phyloP scores from a whole-genome alignment of 2,329 filamentous ascomycete species.

The Aspergillus floridensis region DNA sequence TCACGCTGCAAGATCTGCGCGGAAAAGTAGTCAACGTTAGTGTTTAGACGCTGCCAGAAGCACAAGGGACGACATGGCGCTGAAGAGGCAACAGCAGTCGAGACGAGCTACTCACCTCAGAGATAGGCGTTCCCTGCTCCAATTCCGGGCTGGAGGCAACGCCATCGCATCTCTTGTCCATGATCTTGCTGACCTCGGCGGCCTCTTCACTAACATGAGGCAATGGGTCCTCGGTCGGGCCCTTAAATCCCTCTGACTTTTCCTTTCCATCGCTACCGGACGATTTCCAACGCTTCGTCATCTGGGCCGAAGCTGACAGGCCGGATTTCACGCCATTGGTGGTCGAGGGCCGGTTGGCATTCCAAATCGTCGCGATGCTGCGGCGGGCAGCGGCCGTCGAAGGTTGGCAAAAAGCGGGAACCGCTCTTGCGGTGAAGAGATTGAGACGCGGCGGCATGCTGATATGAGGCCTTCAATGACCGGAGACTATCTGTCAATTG shows the following conservation, averaged over 20 bases:
- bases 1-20: constrained; percentile 62
- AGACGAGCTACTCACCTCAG: constrained; percentile 53
- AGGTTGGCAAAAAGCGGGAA: constrained; percentile 32
- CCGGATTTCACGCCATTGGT: constrained; percentile 13
- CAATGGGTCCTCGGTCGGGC: constrained; percentile 53
- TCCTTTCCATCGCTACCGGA: constrained; percentile 31
- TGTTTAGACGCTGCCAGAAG: background rate
- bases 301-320: constrained; percentile 17
- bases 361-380: constrained; percentile 24
- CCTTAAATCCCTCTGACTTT: constrained; percentile 31
- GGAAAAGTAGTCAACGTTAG: background rate
- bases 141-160: constrained; percentile 56
- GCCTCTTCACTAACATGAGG: constrained; percentile 66
- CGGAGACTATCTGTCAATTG: background rate
- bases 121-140: constrained; percentile 63
- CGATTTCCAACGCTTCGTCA: constrained; percentile 37
- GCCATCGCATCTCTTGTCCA: constrained; percentile 45
- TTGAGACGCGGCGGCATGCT: constrained; percentile 58
- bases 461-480: background rate
- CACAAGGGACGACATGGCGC: background rate
- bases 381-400: constrained; percentile 22
- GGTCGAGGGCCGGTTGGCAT: constrained; percentile 10
- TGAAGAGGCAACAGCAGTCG: background rate
- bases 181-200: constrained; percentile 57
- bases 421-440: constrained; percentile 41